These are phyloP conservation scores for Vaucheria bursata DNA, from an alignment of 352 stramenopile genomes.

Conservation along the genomic window DNA sequence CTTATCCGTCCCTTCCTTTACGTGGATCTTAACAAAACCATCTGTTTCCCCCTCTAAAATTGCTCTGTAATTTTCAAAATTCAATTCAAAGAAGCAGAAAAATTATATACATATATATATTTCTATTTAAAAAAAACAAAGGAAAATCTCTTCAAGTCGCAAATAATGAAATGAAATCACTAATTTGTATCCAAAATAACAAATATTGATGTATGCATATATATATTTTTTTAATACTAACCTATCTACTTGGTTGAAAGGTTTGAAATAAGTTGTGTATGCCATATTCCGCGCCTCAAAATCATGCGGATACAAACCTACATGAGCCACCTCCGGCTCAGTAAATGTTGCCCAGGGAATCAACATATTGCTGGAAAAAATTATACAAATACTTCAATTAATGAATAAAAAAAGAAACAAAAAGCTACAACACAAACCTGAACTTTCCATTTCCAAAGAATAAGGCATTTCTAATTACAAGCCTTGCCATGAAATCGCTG, in stretches of 20 bases:
- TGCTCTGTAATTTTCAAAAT: too few relatives aligned
- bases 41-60: slow-evolving; percentile 62
- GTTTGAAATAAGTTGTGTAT: slow-evolving; percentile 55
- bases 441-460: slow-evolving; percentile 50
- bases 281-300: slow-evolving; percentile 53
- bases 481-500: slow-evolving; percentile 60
- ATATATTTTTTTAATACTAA: background rate
- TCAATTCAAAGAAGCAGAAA: too few relatives aligned
- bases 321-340: slow-evolving; percentile 67
- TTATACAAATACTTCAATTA: too few relatives aligned
- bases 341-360: slow-evolving; percentile 68
- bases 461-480: slow-evolving; percentile 61
- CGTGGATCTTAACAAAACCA: slow-evolving; percentile 59
- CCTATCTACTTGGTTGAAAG: slow-evolving; percentile 57
- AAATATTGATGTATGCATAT: background rate
- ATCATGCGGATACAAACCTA: slow-evolving; percentile 60
- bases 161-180: too few relatives aligned
- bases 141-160: too few relatives aligned
- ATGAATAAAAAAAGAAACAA: background rate
- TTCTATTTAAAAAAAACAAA: too few relatives aligned
- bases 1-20: slow-evolving; percentile 60
- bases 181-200: too few relatives aligned
- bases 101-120: too few relatives aligned
- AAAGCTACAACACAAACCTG: background rate
- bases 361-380: slow-evolving; percentile 53